Percentiles rank a stretch among this genome's conserved stretches.
phyloP scores from a whole-genome alignment of 257 asterid genomes.

The Solanum piurae region DNA sequence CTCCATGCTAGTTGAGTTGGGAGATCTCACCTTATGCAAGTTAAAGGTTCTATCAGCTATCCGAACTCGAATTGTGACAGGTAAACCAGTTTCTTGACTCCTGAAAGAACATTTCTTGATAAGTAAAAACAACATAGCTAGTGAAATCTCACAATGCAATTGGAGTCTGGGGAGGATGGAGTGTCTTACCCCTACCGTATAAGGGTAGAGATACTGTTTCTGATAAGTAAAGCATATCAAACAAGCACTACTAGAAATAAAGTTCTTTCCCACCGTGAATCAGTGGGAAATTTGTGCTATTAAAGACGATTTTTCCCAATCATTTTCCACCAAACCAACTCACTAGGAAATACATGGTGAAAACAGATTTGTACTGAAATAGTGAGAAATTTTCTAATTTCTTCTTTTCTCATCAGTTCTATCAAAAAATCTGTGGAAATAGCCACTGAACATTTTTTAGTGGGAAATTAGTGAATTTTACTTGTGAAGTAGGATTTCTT shows the following conservation, averaged over 20 bases:
- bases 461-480: not conserved
- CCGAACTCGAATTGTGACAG: slow-evolving; percentile 43
- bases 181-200: not conserved
- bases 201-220: not conserved
- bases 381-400: not conserved
- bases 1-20: not conserved
- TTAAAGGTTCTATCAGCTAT: slow-evolving; percentile 43
- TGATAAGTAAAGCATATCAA: not conserved
- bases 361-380: not conserved
- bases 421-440: not conserved
- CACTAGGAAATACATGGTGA: not conserved
- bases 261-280: not conserved
- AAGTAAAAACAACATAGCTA: not conserved
- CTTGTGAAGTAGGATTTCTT: not conserved
- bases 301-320: not conserved
- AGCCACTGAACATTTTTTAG: not conserved
- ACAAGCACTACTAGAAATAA: not conserved
- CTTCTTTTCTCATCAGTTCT: not conserved
- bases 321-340: not conserved
- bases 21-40: slow-evolving; percentile 51
- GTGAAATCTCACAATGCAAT: not conserved
- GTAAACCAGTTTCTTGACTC: slow-evolving; percentile 68
- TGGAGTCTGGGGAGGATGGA: not conserved
- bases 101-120: slow-evolving; percentile 17
- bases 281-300: not conserved